Conservation (phyloP, 2,329 filamentous ascomycete species). For the Cercospora sp. region DNA sequence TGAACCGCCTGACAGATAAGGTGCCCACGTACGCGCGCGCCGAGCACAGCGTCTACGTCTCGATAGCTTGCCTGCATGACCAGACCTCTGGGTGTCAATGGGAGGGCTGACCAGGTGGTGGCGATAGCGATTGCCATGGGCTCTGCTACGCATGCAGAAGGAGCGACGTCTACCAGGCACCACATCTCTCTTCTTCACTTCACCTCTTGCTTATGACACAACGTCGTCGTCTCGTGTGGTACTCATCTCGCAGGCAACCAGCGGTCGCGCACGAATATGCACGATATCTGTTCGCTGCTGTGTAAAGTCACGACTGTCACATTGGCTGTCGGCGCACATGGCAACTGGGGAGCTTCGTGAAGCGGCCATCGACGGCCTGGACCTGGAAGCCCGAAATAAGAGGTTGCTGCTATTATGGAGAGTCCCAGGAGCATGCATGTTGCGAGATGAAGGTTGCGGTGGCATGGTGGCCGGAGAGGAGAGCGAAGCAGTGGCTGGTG, state of each 20-base stretch:
- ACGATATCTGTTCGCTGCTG: constrained; percentile 17
- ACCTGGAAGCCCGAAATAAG: background rate
- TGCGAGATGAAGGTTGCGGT: background rate
- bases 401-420: background rate
- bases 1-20: constrained; percentile 3
- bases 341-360: background rate
- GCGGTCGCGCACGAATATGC: constrained; percentile 19
- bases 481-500: background rate
- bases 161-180: background rate
- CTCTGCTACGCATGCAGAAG: background rate
- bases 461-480: background rate
- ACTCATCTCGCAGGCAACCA: constrained; percentile 12
- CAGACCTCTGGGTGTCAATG: background rate
- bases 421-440: background rate
- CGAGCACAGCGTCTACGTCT: background rate
- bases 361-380: background rate
- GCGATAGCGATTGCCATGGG: background rate
- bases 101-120: background rate
- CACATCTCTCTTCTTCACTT: constrained; percentile 7
- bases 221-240: background rate
- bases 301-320: constrained; percentile 14
- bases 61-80: background rate
- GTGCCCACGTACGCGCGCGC: background rate
- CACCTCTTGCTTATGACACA: background rate
- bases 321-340: background rate